phyloP scores from a whole-genome alignment of 306 rosid species.

The Castanospermum australe region DNA sequence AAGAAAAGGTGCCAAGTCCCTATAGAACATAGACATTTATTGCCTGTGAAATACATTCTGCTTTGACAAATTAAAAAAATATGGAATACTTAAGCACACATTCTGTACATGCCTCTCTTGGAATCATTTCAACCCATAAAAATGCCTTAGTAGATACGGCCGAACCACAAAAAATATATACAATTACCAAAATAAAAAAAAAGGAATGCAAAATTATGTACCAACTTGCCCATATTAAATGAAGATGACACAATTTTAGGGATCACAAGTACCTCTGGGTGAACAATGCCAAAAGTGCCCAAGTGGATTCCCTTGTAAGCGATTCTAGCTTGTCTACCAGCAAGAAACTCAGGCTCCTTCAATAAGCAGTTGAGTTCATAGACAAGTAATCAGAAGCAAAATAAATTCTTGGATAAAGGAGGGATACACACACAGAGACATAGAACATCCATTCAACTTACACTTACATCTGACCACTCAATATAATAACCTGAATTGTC shows the following conservation, averaged over 20 bases:
- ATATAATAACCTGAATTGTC: slow-evolving; percentile 62
- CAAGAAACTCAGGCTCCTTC: slow-evolving; percentile 91
- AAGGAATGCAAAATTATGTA: neutral
- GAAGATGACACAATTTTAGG: neutral
- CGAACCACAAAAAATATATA: neutral
- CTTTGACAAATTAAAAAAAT: neutral
- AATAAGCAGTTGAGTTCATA: slow-evolving; percentile 22
- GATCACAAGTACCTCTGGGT: slow-evolving; percentile 71
- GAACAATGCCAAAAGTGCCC: slow-evolving; percentile 91
- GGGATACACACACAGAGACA: neutral
- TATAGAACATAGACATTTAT: neutral
- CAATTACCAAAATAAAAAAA: neutral
- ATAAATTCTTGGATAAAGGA: neutral
- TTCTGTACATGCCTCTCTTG: neutral
- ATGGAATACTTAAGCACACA: neutral
- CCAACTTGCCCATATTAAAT: neutral
- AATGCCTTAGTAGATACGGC: neutral
- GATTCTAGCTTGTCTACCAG: slow-evolving; percentile 80
- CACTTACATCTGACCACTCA: slow-evolving; percentile 69
- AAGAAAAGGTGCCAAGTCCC: neutral
- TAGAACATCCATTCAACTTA: neutral
- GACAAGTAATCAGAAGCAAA: neutral
- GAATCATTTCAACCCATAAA: neutral
- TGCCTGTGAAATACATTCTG: neutral
- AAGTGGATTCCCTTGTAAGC: slow-evolving; percentile 59